Evolutionary conservation across 1,139 yeast species (phyloP), one percentile per base, ranked within the genome.

Genomic region (Debaryomycetaceae sp.): DNA sequence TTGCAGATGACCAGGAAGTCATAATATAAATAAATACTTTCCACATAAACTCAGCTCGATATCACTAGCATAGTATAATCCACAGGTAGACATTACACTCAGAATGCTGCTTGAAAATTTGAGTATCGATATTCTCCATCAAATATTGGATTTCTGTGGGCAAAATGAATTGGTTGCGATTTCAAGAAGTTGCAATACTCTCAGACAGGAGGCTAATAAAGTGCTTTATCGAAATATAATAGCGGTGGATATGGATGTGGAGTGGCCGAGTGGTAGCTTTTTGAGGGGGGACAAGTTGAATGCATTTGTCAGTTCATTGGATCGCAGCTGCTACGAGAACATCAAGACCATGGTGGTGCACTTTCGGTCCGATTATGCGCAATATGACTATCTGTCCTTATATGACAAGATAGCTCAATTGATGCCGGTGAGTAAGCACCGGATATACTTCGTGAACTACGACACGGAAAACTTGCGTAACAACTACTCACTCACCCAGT

Each of bases 391-490:
- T 47, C 46, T 44, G 14, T 47, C 48, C 9, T 48, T 62, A 13
- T 62, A 61, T 42, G 48, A 50, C 24, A 49, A 43, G 34, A 23
- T 60, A 5, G 49, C 46, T 34, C 42, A 45, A 23, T 48, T 55
- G 13, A 59, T 63, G 64, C 55, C 53, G 37, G 22, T 22, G 13
- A 42, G 40, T 14, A 41, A 44, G 31, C 60, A 55, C 38, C 46
- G 45, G 27, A 46, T 62, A 22, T 41, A 47, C 13, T 52, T 60
- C 36, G 51, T 51, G 34, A 60, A 60, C 45, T 54, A 55, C 44
- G 66, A 62, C 42, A 49, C 57, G 35, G 50, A 48, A 38, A 62
- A 59, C 43, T 50, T 61, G 38, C 51, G 66, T 13, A 48, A 47
- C 20, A 47, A 47, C 42, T 54, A 54, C 39, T 55, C 62, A 17